Percentiles rank a stretch among this genome's conserved stretches.
Evolutionary conservation across 257 asterid species (phyloP).

Genomic region (Nyctanthes arbortristis): DNA sequence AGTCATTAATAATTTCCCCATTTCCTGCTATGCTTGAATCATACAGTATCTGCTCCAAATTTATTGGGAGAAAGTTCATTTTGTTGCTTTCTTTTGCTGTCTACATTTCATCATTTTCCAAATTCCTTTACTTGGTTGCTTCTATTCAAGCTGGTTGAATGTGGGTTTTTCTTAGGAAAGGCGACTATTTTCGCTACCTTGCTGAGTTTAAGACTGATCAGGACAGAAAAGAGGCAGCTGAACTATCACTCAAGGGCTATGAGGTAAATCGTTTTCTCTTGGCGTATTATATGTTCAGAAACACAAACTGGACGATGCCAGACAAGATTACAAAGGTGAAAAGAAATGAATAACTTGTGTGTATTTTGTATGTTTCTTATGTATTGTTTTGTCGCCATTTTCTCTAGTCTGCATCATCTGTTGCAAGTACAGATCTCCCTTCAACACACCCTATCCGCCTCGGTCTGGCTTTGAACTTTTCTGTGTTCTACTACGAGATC

Average conservation of each 20-base stretch:
- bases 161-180: conserved; percentile 56
- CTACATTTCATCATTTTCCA: too few species aligned
- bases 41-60: background rate
- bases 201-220: conserved; percentile 85
- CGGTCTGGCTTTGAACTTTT: conserved; percentile 89
- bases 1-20: background rate
- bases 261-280: conserved; percentile 99
- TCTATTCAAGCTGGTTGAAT: background rate
- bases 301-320: too few species aligned
- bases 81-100: too few species aligned
- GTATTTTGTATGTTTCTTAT: conserved; percentile 15
- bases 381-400: conserved; percentile 14
- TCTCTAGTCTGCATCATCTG: conserved; percentile 64
- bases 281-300: conserved; percentile 96
- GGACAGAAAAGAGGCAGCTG: conserved; percentile 81
- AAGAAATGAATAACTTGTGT: too few species aligned
- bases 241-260: conserved; percentile 74
- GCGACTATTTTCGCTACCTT: conserved; percentile 81
- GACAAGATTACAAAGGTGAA: too few species aligned
- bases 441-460: conserved; percentile 95
- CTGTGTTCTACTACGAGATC: conserved; percentile 86
- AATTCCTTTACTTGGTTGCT: too few species aligned
- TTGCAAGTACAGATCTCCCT: conserved; percentile 73
- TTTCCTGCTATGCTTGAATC: background rate
- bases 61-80: background rate